These are phyloP conservation scores for Xylaria sp. DNA, from an alignment of 2,329 filamentous ascomycete species.

Conservation along the genomic window DNA sequence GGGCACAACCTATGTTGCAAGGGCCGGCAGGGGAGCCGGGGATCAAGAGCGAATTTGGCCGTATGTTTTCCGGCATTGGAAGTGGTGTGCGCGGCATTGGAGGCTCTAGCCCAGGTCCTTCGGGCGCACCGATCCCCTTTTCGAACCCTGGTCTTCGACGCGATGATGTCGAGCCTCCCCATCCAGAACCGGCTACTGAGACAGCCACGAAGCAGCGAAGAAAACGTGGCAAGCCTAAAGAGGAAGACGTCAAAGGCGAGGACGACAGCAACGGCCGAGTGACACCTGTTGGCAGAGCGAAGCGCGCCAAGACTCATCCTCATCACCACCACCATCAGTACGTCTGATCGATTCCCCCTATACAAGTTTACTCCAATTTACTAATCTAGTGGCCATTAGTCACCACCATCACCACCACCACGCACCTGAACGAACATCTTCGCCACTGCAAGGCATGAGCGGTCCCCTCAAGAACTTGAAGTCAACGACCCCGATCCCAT, in stretches of 20 bases:
- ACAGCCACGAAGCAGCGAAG: slow-evolving; percentile 59
- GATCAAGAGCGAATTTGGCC: slow-evolving; percentile 94
- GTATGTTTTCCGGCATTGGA: slow-evolving; percentile 94
- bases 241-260: slow-evolving; percentile 75
- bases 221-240: slow-evolving; percentile 77
- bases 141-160: slow-evolving; percentile 60
- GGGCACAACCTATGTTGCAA: slow-evolving; percentile 82
- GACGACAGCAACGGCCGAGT: slow-evolving; percentile 73
- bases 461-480: slow-evolving; percentile 64
- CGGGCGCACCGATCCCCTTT: slow-evolving; percentile 59
- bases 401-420: slow-evolving; percentile 64
- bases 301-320: slow-evolving; percentile 74
- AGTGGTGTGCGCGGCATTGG: slow-evolving; percentile 64
- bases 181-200: slow-evolving; percentile 59
- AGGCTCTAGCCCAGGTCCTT: slow-evolving; percentile 62
- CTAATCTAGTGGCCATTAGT: slow-evolving; percentile 47
- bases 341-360: slow-evolving; percentile 48
- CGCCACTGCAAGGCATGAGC: slow-evolving; percentile 55
- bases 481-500: slow-evolving; percentile 57
- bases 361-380: slow-evolving; percentile 32
- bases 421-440: slow-evolving; percentile 58
- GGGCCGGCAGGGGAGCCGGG: slow-evolving; percentile 84
- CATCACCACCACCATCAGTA: slow-evolving; percentile 76
- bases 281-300: slow-evolving; percentile 68
- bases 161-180: slow-evolving; percentile 61